Evolutionary conservation across 1,284 basidiomycete species (phyloP), one percentile per base, ranked within the genome.

Genomic region (Ceratobasidium sp.): DNA sequence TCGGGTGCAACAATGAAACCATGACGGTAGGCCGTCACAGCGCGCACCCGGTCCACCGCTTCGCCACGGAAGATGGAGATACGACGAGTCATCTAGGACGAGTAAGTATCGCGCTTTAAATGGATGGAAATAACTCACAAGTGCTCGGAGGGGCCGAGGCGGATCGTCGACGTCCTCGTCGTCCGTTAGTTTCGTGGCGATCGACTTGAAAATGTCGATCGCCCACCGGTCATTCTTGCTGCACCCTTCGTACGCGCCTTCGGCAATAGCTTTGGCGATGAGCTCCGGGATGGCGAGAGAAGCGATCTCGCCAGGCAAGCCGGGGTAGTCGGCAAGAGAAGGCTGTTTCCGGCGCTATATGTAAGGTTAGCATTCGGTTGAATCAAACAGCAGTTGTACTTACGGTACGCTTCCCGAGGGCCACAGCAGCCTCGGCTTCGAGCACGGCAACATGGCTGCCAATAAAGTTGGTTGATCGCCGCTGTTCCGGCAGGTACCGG

Each of bases 51-150:
- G 10, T n/a, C 20, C 26, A 26, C 48, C 7, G 28, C 9, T 4
- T 74, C 70, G 7, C 70, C 59, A 52, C 44, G 44, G 46, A 62
- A 62, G 13, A 42, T 50, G 0, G 46, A 74, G 13, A 62, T 38
- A 23, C 44, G 59, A 26, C 40, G 70, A 26, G 64, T 28, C 57
- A 74, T 62, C 70, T 74, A 20, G 52, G n/a, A 28, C 6, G 3
- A 12, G 20, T 74, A 0, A 74, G 59, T 3, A 33, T 28, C n/a
- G 0, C 1, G 15, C 23, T 23, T 3, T 23, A 20, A 23, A 50
- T 13, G 13, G 28, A 10, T 20, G 13, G 28, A 33, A 20, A 50
- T n/a, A 3, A 52, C 70, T 52, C n/a, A 74, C 70, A 2, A 64
- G 3, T 0, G 9, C n/a, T 6, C 12, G 33, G 20, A 74, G 70